Base-by-base conservation (phyloP, 2,329 filamentous ascomycete genomes). In the Stachybotrys elegans region DNA sequence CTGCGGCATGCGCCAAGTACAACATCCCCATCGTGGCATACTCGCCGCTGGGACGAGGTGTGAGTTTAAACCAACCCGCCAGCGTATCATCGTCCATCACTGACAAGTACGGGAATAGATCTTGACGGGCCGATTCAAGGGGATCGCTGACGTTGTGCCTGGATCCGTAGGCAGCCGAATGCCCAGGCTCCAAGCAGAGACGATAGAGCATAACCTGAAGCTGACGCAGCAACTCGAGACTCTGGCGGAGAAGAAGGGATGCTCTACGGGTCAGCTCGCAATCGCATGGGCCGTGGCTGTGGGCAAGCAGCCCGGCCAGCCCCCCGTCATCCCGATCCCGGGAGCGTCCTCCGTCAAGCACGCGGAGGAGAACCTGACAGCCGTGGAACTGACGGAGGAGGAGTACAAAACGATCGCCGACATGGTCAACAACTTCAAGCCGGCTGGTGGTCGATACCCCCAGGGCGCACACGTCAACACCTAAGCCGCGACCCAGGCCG, bases 11-110 rank as follows among this genome's bases (percentile, higher is more conserved):
- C 55, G 72, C 69, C 0, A 73, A 91, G 57, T 63, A 85, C 37
- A 67, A 72, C 38, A 88, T 92, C 47, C 82, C 84, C 0, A 67
- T 91, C 39, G 65, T 88, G 27, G 84, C 83, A 1, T 91, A 89
- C 64, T 84, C 83, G 36, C 86, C 87, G 1, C 69, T 90, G 0
- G 82, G 85, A 5, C 69, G 77, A 21, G 74, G 75, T 2, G 67
- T 70, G 58, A 55, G 66, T 59, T 17, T 11, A 9, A n/a, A n/a
- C n/a, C n/a, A n/a, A n/a, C n/a, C n/a, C n/a, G n/a, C n/a, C n/a
- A n/a, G n/a, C n/a, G n/a, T n/a, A n/a, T n/a, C n/a, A n/a, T n/a
- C n/a, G n/a, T n/a, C n/a, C n/a, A n/a, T n/a, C n/a, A n/a, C n/a
- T n/a, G n/a, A n/a, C n/a, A n/a, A n/a, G n/a, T n/a, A n/a, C n/a